phyloP scores from a whole-genome alignment of 768 basidiomycete species.

The Lactarius sp. region DNA sequence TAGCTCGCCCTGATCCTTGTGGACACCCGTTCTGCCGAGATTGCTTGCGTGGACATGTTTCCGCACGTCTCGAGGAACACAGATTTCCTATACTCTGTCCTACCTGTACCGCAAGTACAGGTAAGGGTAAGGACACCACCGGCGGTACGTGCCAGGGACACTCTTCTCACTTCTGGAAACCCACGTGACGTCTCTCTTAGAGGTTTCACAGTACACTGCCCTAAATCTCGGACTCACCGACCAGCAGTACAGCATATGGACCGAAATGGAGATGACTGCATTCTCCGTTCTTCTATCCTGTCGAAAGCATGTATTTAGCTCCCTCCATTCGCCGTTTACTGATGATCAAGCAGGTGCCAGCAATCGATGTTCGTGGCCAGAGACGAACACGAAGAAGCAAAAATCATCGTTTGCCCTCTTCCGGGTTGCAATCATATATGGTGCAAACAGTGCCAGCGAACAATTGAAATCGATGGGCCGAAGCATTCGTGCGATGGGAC shows the following conservation, averaged over 20 bases:
- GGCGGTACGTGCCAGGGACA: conserved; percentile 31
- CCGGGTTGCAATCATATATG: conserved; percentile 31
- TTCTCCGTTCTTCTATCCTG: conserved; percentile 46
- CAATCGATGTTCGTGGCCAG: conserved; percentile 30
- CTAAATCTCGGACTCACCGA: conserved; percentile 44
- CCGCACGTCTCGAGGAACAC: conserved; percentile 45
- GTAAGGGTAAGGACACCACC: conserved; percentile 26
- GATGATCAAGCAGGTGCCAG: conserved; percentile 21
- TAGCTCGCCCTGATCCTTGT: conserved; percentile 45
- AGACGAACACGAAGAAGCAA: conserved; percentile 28
- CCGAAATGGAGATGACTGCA: conserved; percentile 44
- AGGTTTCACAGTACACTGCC: conserved; percentile 42
- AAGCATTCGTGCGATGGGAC: conserved; percentile 34
- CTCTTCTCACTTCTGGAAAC: background rate
- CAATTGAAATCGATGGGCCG: conserved; percentile 26
- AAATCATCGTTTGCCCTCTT: conserved; percentile 31
- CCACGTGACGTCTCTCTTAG: background rate
- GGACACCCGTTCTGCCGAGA: conserved; percentile 49
- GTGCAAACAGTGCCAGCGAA: conserved; percentile 34
- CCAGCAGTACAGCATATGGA: conserved; percentile 38
- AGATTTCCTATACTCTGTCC: conserved; percentile 62
- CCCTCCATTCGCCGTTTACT: background rate
- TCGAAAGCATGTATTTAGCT: conserved; percentile 35
- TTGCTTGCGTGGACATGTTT: conserved; percentile 44
- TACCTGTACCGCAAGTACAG: conserved; percentile 38